Evolutionary conservation across 2,329 filamentous ascomycete genomes (phyloP), one percentile per base, ranked within the genome.

Genomic region (Epichloe festucae): DNA sequence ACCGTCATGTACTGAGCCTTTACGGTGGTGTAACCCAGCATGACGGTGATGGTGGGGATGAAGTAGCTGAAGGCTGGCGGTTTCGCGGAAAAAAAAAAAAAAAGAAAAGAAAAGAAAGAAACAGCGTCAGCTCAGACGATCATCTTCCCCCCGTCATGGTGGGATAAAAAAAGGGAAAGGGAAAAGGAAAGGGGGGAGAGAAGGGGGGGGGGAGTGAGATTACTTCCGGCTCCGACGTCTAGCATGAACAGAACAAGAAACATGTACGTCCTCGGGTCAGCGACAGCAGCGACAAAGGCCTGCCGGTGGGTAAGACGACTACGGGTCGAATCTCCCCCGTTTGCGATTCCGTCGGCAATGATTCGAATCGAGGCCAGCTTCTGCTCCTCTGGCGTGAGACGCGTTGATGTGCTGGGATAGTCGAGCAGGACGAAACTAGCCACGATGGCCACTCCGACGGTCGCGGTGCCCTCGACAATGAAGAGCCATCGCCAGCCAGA

Each of bases 401-500:
- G 84, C 34, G 69, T 67, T 0, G 82, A 81, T 0, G 79, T 82
- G 43, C 73, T 77, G 0, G 83, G 82, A 0, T 80, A 75, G 63
- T 86, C 82, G 2, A 82, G 84, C n/a, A 86, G 65, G 0, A 81
- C 80, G 57, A 82, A 58, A 62, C 81, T 83, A 3, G 73, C 64
- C 21, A 84, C 68, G 4, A 85, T 21, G 0, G 74, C 70, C 0
- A 85, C 65, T 3, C 70, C 68, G 52, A 64, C 55, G 8, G 68
- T 71, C 56, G 83, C 75, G 58, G 84, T 77, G 19, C 83, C 83
- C 62, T 86, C 83, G 17, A 86, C 77, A 7, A 75, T 75, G 54
- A 85, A 86, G 52, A 85, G 82, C 82, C 84, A 84, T 5, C 81
- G 71, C 82, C 82, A 86, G n/a, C 65, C 67, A 34, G 67, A 0